Percentiles rank a stretch among this genome's conserved stretches.
These are phyloP conservation scores for Periconia macrospinosa DNA, from an alignment of 2,329 filamentous ascomycete genomes.

Conservation along the genomic window DNA sequence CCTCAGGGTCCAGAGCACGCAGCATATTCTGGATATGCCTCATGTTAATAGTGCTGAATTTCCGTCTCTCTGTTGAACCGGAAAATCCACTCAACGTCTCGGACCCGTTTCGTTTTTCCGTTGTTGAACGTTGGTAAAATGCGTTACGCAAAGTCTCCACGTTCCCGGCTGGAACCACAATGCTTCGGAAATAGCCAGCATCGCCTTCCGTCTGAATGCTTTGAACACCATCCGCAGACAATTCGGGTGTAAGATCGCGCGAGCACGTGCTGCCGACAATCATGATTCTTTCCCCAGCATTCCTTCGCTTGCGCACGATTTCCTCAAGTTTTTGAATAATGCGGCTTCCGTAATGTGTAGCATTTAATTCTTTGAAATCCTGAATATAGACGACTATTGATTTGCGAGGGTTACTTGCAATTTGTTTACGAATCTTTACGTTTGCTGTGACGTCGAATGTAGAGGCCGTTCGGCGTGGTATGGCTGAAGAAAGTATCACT, in stretches of 20 bases:
- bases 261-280: slow-evolving; percentile 76
- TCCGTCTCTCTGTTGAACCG: slow-evolving; percentile 21
- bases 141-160: slow-evolving; percentile 8
- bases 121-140: not conserved
- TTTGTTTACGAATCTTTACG: slow-evolving; percentile 17
- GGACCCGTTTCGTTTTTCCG: slow-evolving; percentile 9
- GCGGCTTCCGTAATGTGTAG: slow-evolving; percentile 67
- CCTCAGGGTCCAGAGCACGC: slow-evolving; percentile 44
- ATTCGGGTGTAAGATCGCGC: slow-evolving; percentile 49
- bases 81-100: not conserved
- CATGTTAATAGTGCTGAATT: slow-evolving; percentile 59
- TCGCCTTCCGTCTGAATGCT: slow-evolving; percentile 48
- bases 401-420: slow-evolving; percentile 31
- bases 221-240: slow-evolving; percentile 49
- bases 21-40: slow-evolving; percentile 68
- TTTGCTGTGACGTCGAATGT: slow-evolving; percentile 20
- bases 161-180: slow-evolving; percentile 31
- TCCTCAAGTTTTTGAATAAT: slow-evolving; percentile 72
- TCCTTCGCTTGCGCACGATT: slow-evolving; percentile 71
- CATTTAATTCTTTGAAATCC: slow-evolving; percentile 77
- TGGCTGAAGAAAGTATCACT: slow-evolving; percentile 27
- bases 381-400: slow-evolving; percentile 75
- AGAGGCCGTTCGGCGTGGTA: slow-evolving; percentile 19
- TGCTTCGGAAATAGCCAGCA: slow-evolving; percentile 36
- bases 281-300: slow-evolving; percentile 70